phyloP scores from a whole-genome alignment of 345 rosid species.

The Eucalyptus viminalis region DNA sequence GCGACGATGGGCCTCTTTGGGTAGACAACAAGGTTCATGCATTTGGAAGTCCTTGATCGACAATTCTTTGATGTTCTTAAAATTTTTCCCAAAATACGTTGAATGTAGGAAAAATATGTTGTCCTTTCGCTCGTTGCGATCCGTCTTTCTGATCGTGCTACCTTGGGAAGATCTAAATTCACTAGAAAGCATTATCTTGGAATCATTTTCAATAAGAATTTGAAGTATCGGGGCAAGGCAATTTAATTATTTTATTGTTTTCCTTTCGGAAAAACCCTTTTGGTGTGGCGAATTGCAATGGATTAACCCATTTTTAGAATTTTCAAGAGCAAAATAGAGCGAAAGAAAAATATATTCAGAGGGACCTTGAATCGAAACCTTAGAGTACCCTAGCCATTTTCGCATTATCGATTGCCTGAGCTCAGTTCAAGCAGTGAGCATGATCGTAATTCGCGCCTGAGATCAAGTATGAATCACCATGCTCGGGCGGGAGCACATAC shows the following conservation, averaged over 20 bases:
- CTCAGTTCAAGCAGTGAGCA: neutral
- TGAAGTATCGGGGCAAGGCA: neutral
- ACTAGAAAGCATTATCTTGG: no score
- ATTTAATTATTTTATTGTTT: neutral
- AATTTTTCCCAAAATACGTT: neutral
- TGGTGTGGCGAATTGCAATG: neutral
- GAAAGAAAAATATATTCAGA: accelerated
- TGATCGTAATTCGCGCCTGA: accelerated
- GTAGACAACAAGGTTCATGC: neutral
- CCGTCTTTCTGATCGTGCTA: neutral
- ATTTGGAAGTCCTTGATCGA: neutral
- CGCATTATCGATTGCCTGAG: neutral
- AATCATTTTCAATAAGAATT: neutral
- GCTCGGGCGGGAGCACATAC: no score
- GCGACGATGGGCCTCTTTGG: neutral
- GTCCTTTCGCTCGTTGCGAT: neutral
- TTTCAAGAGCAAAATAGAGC: neutral
- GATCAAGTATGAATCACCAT: neutral
- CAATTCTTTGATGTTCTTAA: neutral
- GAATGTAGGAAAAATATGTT: neutral
- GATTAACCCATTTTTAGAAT: neutral
- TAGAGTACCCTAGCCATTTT: neutral
- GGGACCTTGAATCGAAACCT: neutral
- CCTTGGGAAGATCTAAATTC: accelerated
- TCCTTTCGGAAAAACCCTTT: neutral